A percentile compares a stretch with the other conserved stretches of the same genome.
phyloP scores from a whole-genome alignment of 192 early-diverging fungal genomes.

The Rhizophagus prolifer region DNA sequence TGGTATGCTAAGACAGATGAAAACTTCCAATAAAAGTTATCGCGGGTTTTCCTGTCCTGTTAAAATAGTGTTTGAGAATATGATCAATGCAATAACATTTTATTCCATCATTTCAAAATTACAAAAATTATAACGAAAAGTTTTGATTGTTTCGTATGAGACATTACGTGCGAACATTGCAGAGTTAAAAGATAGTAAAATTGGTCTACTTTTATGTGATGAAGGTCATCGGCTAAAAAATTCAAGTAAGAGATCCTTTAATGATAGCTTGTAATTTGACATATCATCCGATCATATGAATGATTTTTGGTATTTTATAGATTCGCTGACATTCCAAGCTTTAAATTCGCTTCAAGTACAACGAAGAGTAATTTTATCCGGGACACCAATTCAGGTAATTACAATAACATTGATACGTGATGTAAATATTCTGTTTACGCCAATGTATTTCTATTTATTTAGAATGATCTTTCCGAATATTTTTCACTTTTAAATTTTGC shows the following conservation, averaged over 20 bases:
- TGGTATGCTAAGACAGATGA: constrained; percentile 31
- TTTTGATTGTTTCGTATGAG: constrained; percentile 98
- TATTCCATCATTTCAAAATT: not conserved
- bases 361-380: constrained; percentile 90
- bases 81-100: not conserved
- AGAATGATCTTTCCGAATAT: constrained; percentile 89
- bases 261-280: not conserved
- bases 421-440: not conserved
- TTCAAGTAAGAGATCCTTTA: constrained; percentile 42
- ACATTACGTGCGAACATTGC: constrained; percentile 80
- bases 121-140: constrained; percentile 35
- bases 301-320: constrained; percentile 31
- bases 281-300: not conserved
- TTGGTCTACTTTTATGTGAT: constrained; percentile 94
- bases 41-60: too few relatives aligned
- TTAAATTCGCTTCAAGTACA: constrained; percentile 86
- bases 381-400: constrained; percentile 84
- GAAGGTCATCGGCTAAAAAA: constrained; percentile 98
- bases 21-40: too few relatives aligned
- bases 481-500: constrained; percentile 94
- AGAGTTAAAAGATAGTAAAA: constrained; percentile 73
- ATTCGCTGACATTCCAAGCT: constrained; percentile 78
- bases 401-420: not conserved
- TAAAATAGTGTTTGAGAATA: not conserved
- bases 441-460: constrained; percentile 20